phyloP scores from a whole-genome alignment of 1,284 basidiomycete species.

The Sporisorium scitamineum region DNA sequence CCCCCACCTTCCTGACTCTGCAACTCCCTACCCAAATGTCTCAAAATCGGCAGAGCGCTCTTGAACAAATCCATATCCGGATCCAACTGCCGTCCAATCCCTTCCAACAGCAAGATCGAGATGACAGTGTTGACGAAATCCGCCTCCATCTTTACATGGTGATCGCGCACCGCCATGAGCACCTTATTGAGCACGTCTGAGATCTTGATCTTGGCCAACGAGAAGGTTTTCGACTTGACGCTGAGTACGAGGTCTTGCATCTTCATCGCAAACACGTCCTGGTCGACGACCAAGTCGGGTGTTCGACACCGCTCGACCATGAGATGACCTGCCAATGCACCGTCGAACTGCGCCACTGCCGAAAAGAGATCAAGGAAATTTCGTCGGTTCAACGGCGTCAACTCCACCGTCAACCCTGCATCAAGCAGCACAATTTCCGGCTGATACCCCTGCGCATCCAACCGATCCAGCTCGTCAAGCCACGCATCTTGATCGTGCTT shows the following conservation, averaged over 20 bases:
- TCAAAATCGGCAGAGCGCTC: constrained; percentile 63
- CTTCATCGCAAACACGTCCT: constrained; percentile 93
- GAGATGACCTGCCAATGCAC: constrained; percentile 90
- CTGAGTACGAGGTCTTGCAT: constrained; percentile 94
- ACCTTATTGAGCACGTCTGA: constrained; percentile 91
- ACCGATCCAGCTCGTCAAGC: constrained; percentile 77
- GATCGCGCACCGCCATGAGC: constrained; percentile 84
- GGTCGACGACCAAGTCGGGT: constrained; percentile 88
- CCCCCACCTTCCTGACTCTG: constrained; percentile 36
- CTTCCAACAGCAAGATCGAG: constrained; percentile 90
- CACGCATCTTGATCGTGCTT: constrained; percentile 76
- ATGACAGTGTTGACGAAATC: constrained; percentile 99
- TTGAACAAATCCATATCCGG: constrained; percentile 80
- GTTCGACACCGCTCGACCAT: constrained; percentile 97
- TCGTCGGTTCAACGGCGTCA: constrained; percentile 81
- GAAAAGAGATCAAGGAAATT: constrained; percentile 98
- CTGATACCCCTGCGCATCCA: constrained; percentile 82
- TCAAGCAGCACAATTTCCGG: constrained; percentile 97
- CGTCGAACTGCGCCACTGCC: constrained; percentile 95
- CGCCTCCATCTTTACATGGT: constrained; percentile 98
- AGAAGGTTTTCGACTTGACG: constrained; percentile 97
- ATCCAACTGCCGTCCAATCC: constrained; percentile 93
- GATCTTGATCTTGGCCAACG: constrained; percentile 93
- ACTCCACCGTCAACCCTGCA: constrained; percentile 89
- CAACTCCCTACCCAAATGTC: constrained; percentile 56